Base-by-base conservation (phyloP, 306 rosid species). In the Cucurbita argyrosperma region DNA sequence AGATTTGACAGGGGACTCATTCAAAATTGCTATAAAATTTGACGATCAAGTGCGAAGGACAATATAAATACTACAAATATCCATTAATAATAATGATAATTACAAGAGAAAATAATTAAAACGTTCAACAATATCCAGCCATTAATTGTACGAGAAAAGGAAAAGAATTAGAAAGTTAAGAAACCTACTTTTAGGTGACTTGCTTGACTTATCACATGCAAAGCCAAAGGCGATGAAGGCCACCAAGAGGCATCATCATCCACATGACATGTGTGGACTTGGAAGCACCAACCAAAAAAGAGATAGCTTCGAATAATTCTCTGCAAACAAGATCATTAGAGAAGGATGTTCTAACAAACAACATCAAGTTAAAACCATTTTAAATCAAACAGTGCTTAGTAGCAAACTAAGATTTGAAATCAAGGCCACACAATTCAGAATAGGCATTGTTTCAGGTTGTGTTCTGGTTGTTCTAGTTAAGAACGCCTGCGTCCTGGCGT, bases 231-330 rank as follows among this genome's bases (percentile, higher is more conserved):
- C 8, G 56, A 42, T 38, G 30, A 9, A 64, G 23, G 69, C 49
- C 68, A 39, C 49, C 68, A 16, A 60, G 52, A 35, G 65, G 65
- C 40, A 59, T 60, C 65, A 64, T 19, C 53, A 65, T 65, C 71
- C 71, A 43, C 52, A n/a, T 64, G 71, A 51, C 71, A 64, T n/a
- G 71, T 42, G 71, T 64, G 71, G 37, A 40, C 71, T 65, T 68
- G 73, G 56, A 46, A 45, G 42, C 53, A 46, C 40, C 73, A 68
- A 68, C 42, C 40, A 68, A 47, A 39, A 40, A 46, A 46, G 18
- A 67, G 10, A 67, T 21, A 23, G 72, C n/a, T 23, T 67, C 12
- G 38, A 67, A 67, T 46, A 67, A 67, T 46, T 13, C 19, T 55
- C 72, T 67, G 72, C 56, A 40, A 46, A 67, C 9, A 43, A 46